Evolutionary conservation across 768 basidiomycete species (phyloP).

Genomic region (Pisolithus microcarpus): DNA sequence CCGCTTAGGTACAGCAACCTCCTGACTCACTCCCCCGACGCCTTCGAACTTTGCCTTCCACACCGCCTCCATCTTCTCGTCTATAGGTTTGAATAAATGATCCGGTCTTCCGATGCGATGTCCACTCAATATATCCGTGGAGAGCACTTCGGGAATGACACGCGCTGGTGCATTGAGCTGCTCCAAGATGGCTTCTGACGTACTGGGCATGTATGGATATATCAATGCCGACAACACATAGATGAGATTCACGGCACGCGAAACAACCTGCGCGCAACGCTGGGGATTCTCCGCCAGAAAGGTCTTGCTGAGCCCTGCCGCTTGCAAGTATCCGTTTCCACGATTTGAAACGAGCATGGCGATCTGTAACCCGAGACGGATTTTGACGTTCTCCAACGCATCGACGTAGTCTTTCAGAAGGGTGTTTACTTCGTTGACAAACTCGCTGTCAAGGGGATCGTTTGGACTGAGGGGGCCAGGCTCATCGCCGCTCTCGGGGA

Average conservation of each 20-base stretch:
- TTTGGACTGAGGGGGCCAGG: constrained; percentile 65
- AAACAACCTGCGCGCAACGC: constrained; percentile 86
- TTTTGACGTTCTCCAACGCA: constrained; percentile 86
- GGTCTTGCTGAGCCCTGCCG: constrained; percentile 84
- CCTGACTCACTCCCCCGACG: constrained; percentile 33
- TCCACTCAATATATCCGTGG: constrained; percentile 78
- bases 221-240: constrained; percentile 80
- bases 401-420: constrained; percentile 75
- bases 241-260: constrained; percentile 87
- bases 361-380: constrained; percentile 79
- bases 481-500: constrained; percentile 72
- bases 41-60: constrained; percentile 83
- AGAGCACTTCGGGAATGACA: constrained; percentile 62
- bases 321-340: constrained; percentile 93
- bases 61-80: constrained; percentile 78
- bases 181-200: constrained; percentile 66
- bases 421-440: constrained; percentile 72
- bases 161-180: constrained; percentile 91
- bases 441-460: constrained; percentile 61
- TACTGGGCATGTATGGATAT: constrained; percentile 96
- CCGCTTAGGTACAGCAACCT: constrained; percentile 38
- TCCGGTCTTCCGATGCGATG: constrained; percentile 82
- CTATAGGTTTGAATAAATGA: constrained; percentile 91
- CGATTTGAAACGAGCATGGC: constrained; percentile 85
- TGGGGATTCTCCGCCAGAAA: constrained; percentile 73